Conservation (phyloP, 768 basidiomycete species). For the Kwoniella sp. region DNA sequence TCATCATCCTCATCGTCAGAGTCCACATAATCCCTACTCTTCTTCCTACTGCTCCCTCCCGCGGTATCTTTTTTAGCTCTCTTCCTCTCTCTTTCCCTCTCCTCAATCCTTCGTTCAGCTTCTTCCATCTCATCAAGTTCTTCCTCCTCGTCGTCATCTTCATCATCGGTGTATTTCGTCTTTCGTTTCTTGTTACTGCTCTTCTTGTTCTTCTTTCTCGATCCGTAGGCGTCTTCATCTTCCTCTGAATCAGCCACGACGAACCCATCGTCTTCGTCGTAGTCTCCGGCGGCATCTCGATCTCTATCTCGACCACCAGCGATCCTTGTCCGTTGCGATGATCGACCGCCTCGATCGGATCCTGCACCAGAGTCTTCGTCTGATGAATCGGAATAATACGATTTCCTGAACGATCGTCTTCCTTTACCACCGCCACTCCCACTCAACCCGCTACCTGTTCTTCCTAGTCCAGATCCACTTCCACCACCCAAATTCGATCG, state of each 20-base stretch:
- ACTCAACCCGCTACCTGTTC: slow-evolving; percentile 22
- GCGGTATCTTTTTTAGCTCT: slow-evolving; percentile 34
- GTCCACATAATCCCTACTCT: slow-evolving; percentile 39
- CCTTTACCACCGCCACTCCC: slow-evolving; percentile 19
- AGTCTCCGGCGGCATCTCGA: slow-evolving; percentile 32
- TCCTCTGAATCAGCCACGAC: slow-evolving; percentile 50
- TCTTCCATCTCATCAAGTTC: slow-evolving; percentile 48
- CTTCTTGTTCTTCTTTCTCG: slow-evolving; percentile 17
- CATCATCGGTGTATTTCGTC: slow-evolving; percentile 20
- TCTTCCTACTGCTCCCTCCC: slow-evolving; percentile 18
- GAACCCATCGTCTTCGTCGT: slow-evolving; percentile 54
- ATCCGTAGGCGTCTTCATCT: slow-evolving; percentile 31
- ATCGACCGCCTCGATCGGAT: slow-evolving; percentile 11
- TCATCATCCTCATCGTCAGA: slow-evolving; percentile 37
- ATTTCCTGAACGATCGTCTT: slow-evolving; percentile 14
- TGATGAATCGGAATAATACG: slow-evolving; percentile 13
- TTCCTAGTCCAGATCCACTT: slow-evolving; percentile 10
- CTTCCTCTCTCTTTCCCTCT: slow-evolving; percentile 42
- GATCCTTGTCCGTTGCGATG: neutral
- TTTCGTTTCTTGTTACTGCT: slow-evolving; percentile 26
- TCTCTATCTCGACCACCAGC: slow-evolving; percentile 3
- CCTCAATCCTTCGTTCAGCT: slow-evolving; percentile 47
- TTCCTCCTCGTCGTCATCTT: slow-evolving; percentile 33
- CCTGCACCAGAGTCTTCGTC: slow-evolving; percentile 22
- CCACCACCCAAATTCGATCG: slow-evolving; percentile 18